Evolutionary conservation across 2,329 filamentous ascomycete genomes (phyloP), one percentile per base, ranked within the genome.

Genomic region (Huntiella decipiens): DNA sequence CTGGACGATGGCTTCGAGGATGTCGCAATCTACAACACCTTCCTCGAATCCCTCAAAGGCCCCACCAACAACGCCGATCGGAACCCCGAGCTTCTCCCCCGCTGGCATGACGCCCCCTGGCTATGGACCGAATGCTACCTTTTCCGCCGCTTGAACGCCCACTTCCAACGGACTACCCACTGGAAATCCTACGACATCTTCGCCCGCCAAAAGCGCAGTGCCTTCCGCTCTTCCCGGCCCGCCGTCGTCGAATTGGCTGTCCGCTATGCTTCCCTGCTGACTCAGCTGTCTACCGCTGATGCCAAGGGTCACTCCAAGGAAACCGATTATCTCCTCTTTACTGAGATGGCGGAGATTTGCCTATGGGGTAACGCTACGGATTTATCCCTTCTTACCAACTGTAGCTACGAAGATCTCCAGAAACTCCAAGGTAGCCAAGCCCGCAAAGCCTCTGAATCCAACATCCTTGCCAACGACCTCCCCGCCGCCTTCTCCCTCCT

Each of bases 351-450:
- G 61, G 85, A 95, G 66, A 91, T 95, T 54, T 95, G 87, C 58
- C 73, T 96, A 2, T 96, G 88, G 88, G 88, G 88, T 8, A 96
- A 96, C 60, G 91, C 88, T 1, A 96, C 88, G 0, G 91, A 96
- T 60, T 68, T 96, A 11, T 93, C 85, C 0, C 78, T 96, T 15
- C 69, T 96, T 46, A 94, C 87, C 0, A 86, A 80, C 54, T 71
- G 95, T 47, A 84, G 82, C 1, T 94, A 94, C 60, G 87, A 95
- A 55, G 91, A 96, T 57, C 92, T 98, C 53, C 88, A 96, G 64
- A 93, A 93, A 61, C 71, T 96, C 7, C 91, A 98, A 65, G 88
- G 88, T 12, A 79, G 82, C 5, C 72, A 87, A 55, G 86, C 88
- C 10, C 74, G 88, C 52, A 92, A 93, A 60, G 75, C 73, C 1